These are phyloP conservation scores for Phyllosticta citrichinensis DNA, from an alignment of 2,329 filamentous ascomycete species.

Conservation along the genomic window DNA sequence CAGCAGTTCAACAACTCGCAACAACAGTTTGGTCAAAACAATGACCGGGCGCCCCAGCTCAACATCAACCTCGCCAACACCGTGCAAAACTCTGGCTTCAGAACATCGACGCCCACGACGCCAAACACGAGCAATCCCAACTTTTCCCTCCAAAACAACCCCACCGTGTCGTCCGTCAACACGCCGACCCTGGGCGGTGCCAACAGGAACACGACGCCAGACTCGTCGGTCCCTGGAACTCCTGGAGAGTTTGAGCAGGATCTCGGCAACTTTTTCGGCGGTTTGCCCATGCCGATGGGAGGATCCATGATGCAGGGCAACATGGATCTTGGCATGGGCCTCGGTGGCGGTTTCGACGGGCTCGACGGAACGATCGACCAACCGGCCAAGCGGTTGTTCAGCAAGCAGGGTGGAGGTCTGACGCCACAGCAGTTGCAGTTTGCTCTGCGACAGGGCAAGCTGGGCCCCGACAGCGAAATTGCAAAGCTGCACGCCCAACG, in stretches of 20 bases:
- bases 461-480: slow-evolving; percentile 66
- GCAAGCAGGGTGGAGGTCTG: slow-evolving; percentile 63
- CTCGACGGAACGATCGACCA: slow-evolving; percentile 62
- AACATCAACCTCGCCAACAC: slow-evolving; percentile 71
- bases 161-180: slow-evolving; percentile 93
- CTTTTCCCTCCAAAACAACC: slow-evolving; percentile 81
- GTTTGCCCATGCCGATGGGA: slow-evolving; percentile 22
- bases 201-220: slow-evolving; percentile 49
- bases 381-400: slow-evolving; percentile 87
- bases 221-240: slow-evolving; percentile 60
- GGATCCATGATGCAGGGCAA: slow-evolving; percentile 25
- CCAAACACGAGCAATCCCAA: slow-evolving; percentile 56
- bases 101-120: slow-evolving; percentile 77
- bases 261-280: slow-evolving; percentile 36
- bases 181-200: slow-evolving; percentile 74
- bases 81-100: slow-evolving; percentile 59
- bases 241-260: slow-evolving; percentile 68
- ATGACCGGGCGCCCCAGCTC: slow-evolving; percentile 56
- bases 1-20: slow-evolving; percentile 48
- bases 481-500: slow-evolving; percentile 57
- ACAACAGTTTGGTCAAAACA: slow-evolving; percentile 40
- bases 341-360: slow-evolving; percentile 28
- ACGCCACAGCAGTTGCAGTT: slow-evolving; percentile 60
- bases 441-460: slow-evolving; percentile 65
- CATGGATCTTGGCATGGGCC: slow-evolving; percentile 23